These are phyloP conservation scores for Penicillium cosmopolitanum DNA, from an alignment of 495 filamentous ascomycete species.

Conservation along the genomic window DNA sequence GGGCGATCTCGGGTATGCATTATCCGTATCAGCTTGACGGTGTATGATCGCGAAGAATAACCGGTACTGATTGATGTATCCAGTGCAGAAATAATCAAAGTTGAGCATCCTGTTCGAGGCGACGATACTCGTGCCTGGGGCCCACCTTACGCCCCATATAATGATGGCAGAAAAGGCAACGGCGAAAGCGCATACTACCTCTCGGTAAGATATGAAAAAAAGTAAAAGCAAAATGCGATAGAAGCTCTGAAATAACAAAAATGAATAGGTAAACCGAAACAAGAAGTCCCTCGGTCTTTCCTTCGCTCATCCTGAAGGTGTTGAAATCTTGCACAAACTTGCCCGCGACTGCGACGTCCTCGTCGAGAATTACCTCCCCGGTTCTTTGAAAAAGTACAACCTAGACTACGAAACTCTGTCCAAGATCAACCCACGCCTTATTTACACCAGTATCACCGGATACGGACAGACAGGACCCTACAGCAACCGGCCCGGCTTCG, in stretches of 20 bases:
- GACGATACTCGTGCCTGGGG: slow-evolving; percentile 98
- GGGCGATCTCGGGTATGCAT: slow-evolving; percentile 86
- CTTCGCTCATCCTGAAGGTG: slow-evolving; percentile 77
- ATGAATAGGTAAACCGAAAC: slow-evolving; percentile 63
- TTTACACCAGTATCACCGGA: slow-evolving; percentile 68
- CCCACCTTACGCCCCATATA: slow-evolving; percentile 85
- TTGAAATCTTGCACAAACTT: slow-evolving; percentile 79
- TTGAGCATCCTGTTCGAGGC: slow-evolving; percentile 88
- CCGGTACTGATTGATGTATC: slow-evolving; percentile 6
- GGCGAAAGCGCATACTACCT: slow-evolving; percentile 97
- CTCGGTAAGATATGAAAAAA: background rate
- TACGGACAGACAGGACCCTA: slow-evolving; percentile 92
- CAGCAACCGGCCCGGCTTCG: slow-evolving; percentile 83
- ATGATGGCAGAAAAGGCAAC: slow-evolving; percentile 54
- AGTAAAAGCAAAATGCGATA: background rate
- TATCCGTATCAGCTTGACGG: too few relatives aligned
- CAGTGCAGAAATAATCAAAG: slow-evolving; percentile 95
- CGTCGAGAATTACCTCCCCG: slow-evolving; percentile 93
- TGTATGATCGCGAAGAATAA: background rate
- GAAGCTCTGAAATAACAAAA: slow-evolving; percentile 11
- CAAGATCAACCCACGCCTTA: slow-evolving; percentile 71
- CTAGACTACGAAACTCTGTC: slow-evolving; percentile 79
- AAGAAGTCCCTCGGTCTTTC: slow-evolving; percentile 91
- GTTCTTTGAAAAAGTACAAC: slow-evolving; percentile 79
- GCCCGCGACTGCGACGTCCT: slow-evolving; percentile 83